Percentiles rank a stretch among this genome's conserved stretches.
phyloP scores from a whole-genome alignment of 441 rosid species.

The Pelargonium myrrhifolium region DNA sequence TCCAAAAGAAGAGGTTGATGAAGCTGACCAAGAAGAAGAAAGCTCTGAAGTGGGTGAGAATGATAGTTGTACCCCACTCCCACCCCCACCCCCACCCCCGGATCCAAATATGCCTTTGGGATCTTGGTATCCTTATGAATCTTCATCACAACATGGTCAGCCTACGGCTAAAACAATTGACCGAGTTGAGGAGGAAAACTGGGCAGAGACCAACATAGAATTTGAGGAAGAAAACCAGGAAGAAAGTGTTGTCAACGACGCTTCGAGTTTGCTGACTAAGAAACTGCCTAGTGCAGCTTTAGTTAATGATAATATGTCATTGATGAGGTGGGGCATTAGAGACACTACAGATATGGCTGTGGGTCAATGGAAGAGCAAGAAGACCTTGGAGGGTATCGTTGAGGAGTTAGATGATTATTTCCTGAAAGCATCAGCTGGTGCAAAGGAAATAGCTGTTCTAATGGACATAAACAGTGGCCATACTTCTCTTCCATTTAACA shows the following conservation, averaged over 20 bases:
- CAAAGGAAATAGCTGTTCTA: slow-evolving; percentile 69
- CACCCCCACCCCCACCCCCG: slow-evolving; percentile 40
- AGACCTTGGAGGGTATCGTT: slow-evolving; percentile 57
- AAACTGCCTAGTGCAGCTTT: slow-evolving; percentile 35
- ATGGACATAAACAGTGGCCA: slow-evolving; percentile 49
- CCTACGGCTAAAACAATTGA: slow-evolving; percentile 29
- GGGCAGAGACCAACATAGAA: slow-evolving; percentile 63
- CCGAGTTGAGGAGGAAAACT: slow-evolving; percentile 48
- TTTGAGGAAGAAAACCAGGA: slow-evolving; percentile 56
- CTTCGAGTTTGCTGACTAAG: slow-evolving; percentile 27
- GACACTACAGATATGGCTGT: slow-evolving; percentile 34
- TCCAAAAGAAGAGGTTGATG: slow-evolving; percentile 15
- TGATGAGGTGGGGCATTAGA: slow-evolving; percentile 45
- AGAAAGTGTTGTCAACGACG: slow-evolving; percentile 25
- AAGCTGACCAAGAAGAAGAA: slow-evolving; percentile 30
- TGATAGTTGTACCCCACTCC: slow-evolving; percentile 31
- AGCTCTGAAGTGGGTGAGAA: slow-evolving; percentile 29
- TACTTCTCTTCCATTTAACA: slow-evolving; percentile 39
- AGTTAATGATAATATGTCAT: slow-evolving; percentile 49
- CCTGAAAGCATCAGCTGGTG: slow-evolving; percentile 71
- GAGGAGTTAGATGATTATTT: slow-evolving; percentile 84
- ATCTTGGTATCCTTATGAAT: slow-evolving; percentile 42
- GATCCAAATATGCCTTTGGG: slow-evolving; percentile 40
- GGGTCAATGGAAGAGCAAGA: slow-evolving; percentile 42
- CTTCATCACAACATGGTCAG: slow-evolving; percentile 23